A percentile compares a stretch with the other conserved stretches of the same genome.
These are phyloP conservation scores for Erysimum cheiranthoides DNA, from an alignment of 345 rosid species.

Conservation along the genomic window DNA sequence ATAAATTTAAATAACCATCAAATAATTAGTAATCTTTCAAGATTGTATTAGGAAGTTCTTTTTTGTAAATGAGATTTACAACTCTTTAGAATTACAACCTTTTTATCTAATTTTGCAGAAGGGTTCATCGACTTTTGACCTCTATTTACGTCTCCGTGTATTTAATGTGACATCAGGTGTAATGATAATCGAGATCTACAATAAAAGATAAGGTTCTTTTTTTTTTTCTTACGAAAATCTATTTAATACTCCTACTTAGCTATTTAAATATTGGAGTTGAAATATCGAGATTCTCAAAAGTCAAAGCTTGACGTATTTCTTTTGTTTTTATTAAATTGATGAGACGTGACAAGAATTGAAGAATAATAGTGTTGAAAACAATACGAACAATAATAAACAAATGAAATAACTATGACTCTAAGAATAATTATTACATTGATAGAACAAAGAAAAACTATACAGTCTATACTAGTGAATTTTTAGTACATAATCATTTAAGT, in stretches of 20 bases:
- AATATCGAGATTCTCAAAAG: conserved; percentile 29
- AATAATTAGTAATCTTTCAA: neutral
- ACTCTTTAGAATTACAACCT: neutral
- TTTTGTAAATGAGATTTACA: too few species aligned
- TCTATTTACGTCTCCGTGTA: conserved; percentile 1
- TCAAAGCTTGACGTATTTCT: conserved; percentile 35
- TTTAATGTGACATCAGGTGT: conserved; percentile 20
- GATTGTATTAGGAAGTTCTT: neutral
- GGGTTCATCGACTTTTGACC: conserved; percentile 3
- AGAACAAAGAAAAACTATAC: too few species aligned
- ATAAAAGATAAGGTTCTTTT: conserved; percentile 21
- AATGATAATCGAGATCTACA: conserved; percentile 29
- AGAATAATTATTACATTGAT: too few species aligned
- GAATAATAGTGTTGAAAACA: conserved; percentile 34
- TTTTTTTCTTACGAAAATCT: neutral
- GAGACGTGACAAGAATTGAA: conserved; percentile 8
- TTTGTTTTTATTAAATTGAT: conserved; percentile 14
- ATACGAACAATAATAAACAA: conserved; percentile 22
- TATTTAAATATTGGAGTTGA: conserved; percentile 22
- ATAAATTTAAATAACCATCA: too few species aligned
- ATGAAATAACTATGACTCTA: neutral
- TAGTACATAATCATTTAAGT: too few species aligned
- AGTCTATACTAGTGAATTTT: too few species aligned
- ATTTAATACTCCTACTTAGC: neutral
- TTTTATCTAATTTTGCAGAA: neutral